Conservation (phyloP, 176 grass and related monocot genomes). For the Phragmites australis region DNA sequence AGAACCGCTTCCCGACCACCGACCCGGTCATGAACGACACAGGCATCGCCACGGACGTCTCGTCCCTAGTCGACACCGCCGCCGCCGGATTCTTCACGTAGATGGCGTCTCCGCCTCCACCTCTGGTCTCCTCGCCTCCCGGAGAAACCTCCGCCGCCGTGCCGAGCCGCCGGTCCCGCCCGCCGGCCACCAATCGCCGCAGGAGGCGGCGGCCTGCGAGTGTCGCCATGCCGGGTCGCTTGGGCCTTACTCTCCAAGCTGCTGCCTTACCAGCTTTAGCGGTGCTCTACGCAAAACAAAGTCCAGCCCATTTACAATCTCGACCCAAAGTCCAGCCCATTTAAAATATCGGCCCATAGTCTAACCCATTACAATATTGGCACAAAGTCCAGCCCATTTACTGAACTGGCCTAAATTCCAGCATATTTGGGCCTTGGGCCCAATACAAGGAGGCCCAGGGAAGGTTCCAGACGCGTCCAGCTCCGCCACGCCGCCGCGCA, state of each 20-base stretch:
- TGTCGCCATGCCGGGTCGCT: constrained; percentile 52
- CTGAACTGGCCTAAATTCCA: not conserved
- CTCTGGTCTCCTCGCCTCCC: not conserved
- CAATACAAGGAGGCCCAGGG: constrained; percentile 10
- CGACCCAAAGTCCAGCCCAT: not conserved
- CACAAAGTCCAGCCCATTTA: not conserved
- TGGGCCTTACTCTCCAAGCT: constrained; percentile 13
- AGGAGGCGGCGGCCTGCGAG: constrained; percentile 41
- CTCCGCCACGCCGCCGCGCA: constrained; percentile 3
- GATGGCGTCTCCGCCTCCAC: constrained; percentile 44
- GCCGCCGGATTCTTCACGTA: constrained; percentile 54
- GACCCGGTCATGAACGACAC: constrained; percentile 95
- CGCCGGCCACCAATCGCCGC: constrained; percentile 36
- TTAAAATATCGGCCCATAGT: not conserved
- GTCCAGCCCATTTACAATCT: not conserved
- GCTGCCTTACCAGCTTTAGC: not conserved
- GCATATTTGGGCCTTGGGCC: not conserved
- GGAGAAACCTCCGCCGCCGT: constrained; percentile 46
- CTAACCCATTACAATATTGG: not conserved
- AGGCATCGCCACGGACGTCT: constrained; percentile 89
- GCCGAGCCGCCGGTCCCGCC: constrained; percentile 35
- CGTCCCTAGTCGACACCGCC: constrained; percentile 56
- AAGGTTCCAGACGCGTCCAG: constrained; percentile 45
- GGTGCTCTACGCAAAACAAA: not conserved
- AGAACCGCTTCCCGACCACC: constrained; percentile 94